Percentiles rank a stretch among this genome's conserved stretches.
Conservation (phyloP, 257 asterid species). For the Solanum lycopersicoides region DNA sequence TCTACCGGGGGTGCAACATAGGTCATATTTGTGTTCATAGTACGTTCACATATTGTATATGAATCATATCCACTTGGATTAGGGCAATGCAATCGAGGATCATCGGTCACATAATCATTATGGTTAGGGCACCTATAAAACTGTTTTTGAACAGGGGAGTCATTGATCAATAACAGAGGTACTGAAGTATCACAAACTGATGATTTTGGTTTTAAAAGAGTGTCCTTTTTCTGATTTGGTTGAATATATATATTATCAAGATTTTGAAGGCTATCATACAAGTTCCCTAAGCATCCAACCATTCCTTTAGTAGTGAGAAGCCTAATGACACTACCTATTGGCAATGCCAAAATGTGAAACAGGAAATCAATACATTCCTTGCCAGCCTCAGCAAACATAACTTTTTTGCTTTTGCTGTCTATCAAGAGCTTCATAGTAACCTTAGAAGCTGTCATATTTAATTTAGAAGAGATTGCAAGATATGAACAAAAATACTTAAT, state of each 20-base stretch:
- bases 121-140: background rate
- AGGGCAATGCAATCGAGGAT: rapidly evolving
- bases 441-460: background rate
- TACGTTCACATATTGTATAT: rapidly evolving
- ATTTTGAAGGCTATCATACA: background rate
- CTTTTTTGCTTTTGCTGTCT: background rate
- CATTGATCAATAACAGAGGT: no score
- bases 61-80: rapidly evolving
- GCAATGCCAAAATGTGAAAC: background rate
- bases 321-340: background rate
- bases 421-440: background rate
- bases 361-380: background rate
- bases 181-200: background rate
- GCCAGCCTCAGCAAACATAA: background rate
- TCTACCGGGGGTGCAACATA: background rate
- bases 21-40: background rate
- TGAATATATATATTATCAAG: background rate
- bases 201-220: background rate
- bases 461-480: background rate
- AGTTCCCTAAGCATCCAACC: background rate
- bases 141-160: background rate
- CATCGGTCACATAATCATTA: background rate
- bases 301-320: background rate
- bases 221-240: background rate
- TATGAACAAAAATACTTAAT: background rate